Conservation (phyloP, 176 grass and related monocot species). For the Carex scoparia region DNA sequence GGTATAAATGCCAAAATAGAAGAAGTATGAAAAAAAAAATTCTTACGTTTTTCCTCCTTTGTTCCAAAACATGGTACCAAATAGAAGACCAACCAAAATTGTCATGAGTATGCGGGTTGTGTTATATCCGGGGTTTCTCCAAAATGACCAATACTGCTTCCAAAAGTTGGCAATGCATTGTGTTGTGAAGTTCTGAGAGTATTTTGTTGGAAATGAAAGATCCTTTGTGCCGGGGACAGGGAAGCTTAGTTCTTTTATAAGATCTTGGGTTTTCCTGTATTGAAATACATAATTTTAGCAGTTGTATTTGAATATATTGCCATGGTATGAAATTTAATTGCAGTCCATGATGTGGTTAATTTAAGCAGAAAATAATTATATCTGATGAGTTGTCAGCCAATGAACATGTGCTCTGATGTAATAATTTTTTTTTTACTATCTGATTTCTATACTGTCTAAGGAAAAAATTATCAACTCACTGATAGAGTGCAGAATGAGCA, state of each 20-base stretch:
- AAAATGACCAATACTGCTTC: conserved; percentile 84
- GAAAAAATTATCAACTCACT: conserved; percentile 41
- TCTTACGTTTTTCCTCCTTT: conserved; percentile 63
- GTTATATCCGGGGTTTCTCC: conserved; percentile 93
- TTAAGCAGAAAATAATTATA: neutral
- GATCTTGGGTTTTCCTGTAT: conserved; percentile 42
- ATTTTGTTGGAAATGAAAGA: conserved; percentile 77
- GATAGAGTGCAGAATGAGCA: conserved; percentile 53
- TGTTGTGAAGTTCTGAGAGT: conserved; percentile 50
- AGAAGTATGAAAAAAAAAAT: neutral
- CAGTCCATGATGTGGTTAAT: neutral
- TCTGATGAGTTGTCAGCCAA: neutral
- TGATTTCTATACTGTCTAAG: neutral
- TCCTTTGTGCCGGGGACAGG: conserved; percentile 45
- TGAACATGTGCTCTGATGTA: neutral
- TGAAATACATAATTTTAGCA: conserved; percentile 5
- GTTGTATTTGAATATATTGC: neutral
- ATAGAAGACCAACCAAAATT: conserved; percentile 52
- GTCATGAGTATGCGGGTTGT: conserved; percentile 76
- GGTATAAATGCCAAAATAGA: conserved; percentile 8
- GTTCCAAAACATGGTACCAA: conserved; percentile 84
- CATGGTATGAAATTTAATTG: neutral
- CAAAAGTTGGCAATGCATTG: conserved; percentile 69
- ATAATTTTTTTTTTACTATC: neutral
- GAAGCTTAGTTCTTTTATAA: conserved; percentile 72